phyloP scores from a whole-genome alignment of 768 basidiomycete species.

The Cystofilobasidium macerans region DNA sequence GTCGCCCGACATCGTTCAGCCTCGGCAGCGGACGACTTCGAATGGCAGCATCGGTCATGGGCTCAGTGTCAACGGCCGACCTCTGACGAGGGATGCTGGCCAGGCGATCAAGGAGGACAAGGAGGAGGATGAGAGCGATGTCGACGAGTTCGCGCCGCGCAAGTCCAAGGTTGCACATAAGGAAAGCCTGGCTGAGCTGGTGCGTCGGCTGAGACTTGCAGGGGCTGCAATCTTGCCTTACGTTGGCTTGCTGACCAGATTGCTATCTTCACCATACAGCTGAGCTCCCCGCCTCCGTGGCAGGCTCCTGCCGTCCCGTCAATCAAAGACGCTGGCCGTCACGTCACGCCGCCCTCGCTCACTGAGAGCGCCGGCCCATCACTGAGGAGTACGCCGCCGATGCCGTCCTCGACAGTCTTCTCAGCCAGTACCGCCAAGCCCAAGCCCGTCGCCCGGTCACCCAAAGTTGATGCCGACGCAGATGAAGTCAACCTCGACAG shows the following conservation, averaged over 20 bases:
- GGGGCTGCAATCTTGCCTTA: too few species aligned
- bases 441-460: slow-evolving; percentile 8
- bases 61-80: background rate
- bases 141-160: background rate
- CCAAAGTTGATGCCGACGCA: slow-evolving; percentile 1
- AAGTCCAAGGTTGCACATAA: background rate
- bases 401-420: background rate
- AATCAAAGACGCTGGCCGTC: background rate
- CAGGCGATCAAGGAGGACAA: slow-evolving; percentile 2
- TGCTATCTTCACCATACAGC: background rate
- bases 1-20: too few species aligned
- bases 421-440: background rate
- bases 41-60: background rate
- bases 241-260: background rate
- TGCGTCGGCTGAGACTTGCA: background rate
- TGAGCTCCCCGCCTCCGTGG: background rate
- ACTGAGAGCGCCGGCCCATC: background rate
- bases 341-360: background rate
- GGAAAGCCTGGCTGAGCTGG: slow-evolving; percentile 17
- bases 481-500: background rate
- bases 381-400: background rate
- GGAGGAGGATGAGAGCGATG: slow-evolving; percentile 14
- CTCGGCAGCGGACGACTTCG: background rate
- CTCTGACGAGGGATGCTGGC: background rate
- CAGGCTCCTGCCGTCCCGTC: background rate